Base-by-base conservation (phyloP, 2,329 filamentous ascomycete genomes). In the Cladorrhinum sp. region DNA sequence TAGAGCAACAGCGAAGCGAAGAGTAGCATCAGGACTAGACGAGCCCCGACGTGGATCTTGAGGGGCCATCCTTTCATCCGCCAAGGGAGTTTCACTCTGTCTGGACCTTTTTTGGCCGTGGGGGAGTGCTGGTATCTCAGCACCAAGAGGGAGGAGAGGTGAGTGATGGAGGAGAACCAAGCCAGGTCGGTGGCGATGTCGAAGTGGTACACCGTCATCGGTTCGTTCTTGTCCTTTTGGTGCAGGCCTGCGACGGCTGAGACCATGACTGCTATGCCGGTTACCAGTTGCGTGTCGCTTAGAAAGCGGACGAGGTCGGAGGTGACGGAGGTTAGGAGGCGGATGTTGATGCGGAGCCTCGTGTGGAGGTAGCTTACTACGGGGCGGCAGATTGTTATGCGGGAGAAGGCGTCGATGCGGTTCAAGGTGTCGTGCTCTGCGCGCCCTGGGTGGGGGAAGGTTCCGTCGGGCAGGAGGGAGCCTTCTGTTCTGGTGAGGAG, bases 261-360 rank as follows among this genome's bases (percentile, higher is more conserved):
- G 0, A 64, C 51, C 10, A 68, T 53, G 13, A 68, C 41, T 1
- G 65, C 67, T 36, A 66, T 57, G 23, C 67, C 67, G 0, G 67
- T 68, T 23, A 68, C 66, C 2, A 70, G 64, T 29, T 70, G 68
- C 29, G 65, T 65, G 58, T 70, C 69, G 58, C 58, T 62, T 3
- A 69, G 60, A n/a, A 62, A 57, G 23, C 63, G 50, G 49, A 65
- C 67, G 36, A 69, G 55, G 12, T 69, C 67, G 62, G 64, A 57
- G 22, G 57, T 54, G 38, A 50, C 27, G 13, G 57, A n/a, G 18
- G 36, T n/a, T 16, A 59, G n/a, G 36, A 55, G 22, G n/a, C 23
- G 20, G 23, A 50, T 23, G 41, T 59, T 48, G 24, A 23, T n/a
- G 2, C 38, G 50, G 25, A 8, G 25, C 18, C 24, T n/a, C 12